Evolutionary conservation across 495 filamentous ascomycete genomes (phyloP), one percentile per base, ranked within the genome.

Genomic region (Xylaria flabelliformis): DNA sequence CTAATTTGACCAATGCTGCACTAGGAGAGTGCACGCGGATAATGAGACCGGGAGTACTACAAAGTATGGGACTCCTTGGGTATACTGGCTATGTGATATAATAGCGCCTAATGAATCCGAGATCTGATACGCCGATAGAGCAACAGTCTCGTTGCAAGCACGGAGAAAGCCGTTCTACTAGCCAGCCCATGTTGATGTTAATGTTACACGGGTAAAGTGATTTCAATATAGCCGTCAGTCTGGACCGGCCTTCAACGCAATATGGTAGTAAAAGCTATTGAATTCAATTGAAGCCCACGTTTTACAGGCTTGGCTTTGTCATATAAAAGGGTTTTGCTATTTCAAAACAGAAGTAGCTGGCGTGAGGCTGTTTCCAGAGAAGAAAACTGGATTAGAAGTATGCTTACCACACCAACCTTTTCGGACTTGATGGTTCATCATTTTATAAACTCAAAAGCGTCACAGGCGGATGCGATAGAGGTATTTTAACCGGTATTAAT

Each of bases 191-290:
- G 32, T 12, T 17, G n/a, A 10, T 21, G 17, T 39, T 19, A 29
- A 50, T 65, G 19, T 13, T 9, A 50, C 1, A 44, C 63, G 63
- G 63, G 34, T 65, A 65, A 65, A 65, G 24, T 65, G 63, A 46
- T 12, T 32, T 26, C 24, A n/a, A 65, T 65, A 65, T 65, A 65
- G 24, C 63, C 41, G 42, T 21, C 24, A 65, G 13, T 34, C 63
- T 65, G 34, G 41, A 36, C 8, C 24, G 6, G 17, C 41, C 42
- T 12, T 36, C 17, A 59, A 59, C 19, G 41, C 13, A 26, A 42
- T 6, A 21, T 8, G 19, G n/a, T 24, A 42, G 36, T 41, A 39
- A 62, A 21, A 19, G 32, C 19, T 61, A 8, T 39, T 8, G 6
- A 39, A 39, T 26, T 44, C 39, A 36, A 61, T 61, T 10, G 10